Evolutionary conservation across 2,329 filamentous ascomycete species (phyloP), one percentile per base, ranked within the genome.

Genomic region (Xylaria polymorpha): DNA sequence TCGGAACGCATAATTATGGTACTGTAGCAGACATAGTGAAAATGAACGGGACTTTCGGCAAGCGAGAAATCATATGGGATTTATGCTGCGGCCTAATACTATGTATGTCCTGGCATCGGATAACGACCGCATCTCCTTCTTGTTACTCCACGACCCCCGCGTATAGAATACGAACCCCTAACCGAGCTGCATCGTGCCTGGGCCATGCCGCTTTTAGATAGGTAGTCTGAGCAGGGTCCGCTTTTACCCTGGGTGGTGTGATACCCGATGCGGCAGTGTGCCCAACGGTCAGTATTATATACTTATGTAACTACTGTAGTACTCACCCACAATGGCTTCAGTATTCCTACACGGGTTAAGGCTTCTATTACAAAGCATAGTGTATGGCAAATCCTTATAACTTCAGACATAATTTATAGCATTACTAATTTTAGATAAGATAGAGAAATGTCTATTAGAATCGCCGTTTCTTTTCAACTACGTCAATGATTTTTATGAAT

Each of bases 191-290:
- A 50, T 50, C 3, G 46, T 50, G 32, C 50, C 50, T 53, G 32
- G 29, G 18, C 32, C 51, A 37, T 55, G 51, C 18, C 51, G 51
- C 51, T 55, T 37, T 55, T 37, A 55, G 32, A 35, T 35, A 55
- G 32, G n/a, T 35, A 10, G 50, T 2, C 25, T 32, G 3, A 5
- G 50, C 8, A 35, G 50, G 25, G 8, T 22, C 44, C 44, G 20
- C 20, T 48, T 25, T n/a, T 43, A 18, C 41, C 20, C 44, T 48
- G 22, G 20, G 46, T 12, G 18, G 22, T 15, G 7, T 15, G 20
- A 22, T 48, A 43, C 15, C 18, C n/a, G n/a, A n/a, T 44, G 12
- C 46, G 46, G 12, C 22, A 29, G 46, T 50, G 14, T 44, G 9
- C 18, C 5, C 7, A 7, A 46, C 15, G 5, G 20, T 46, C 9